Conservation (phyloP, 1,284 basidiomycete species). For the Naganishia liquefaciens region DNA sequence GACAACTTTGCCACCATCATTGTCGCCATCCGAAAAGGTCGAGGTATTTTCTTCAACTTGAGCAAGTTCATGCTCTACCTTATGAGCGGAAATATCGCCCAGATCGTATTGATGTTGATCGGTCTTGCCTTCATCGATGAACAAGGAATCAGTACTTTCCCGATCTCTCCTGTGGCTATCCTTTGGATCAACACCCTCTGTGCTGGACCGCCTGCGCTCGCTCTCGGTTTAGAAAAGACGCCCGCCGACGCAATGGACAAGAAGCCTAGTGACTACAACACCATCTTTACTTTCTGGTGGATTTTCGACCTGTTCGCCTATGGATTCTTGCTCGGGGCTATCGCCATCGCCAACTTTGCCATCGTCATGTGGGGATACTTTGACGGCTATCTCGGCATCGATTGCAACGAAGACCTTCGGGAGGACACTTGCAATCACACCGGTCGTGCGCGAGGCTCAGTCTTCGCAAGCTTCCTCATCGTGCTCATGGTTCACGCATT, state of each 20-base stretch:
- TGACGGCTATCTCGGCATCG: constrained; percentile 57
- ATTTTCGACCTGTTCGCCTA: constrained; percentile 65
- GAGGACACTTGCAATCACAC: constrained; percentile 48
- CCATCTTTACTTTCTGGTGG: constrained; percentile 60
- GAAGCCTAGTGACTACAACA: constrained; percentile 59
- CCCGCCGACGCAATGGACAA: constrained; percentile 63
- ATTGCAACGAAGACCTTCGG: constrained; percentile 57
- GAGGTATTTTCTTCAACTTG: constrained; percentile 58
- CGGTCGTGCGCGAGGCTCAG: constrained; percentile 61
- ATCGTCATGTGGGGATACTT: constrained; percentile 61
- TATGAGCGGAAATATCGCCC: constrained; percentile 63
- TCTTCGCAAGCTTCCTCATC: constrained; percentile 61
- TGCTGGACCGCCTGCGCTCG: constrained; percentile 62
- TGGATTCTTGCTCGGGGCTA: constrained; percentile 64
- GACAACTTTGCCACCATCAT: constrained; percentile 73
- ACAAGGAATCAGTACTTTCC: constrained; percentile 64
- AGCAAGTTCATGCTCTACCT: constrained; percentile 57
- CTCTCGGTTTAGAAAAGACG: constrained; percentile 63
- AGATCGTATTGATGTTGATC: constrained; percentile 63
- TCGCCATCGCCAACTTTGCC: constrained; percentile 60
- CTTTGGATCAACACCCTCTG: constrained; percentile 61
- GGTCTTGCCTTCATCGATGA: constrained; percentile 68
- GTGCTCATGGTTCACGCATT: constrained; percentile 54
- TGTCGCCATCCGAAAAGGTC: constrained; percentile 66
- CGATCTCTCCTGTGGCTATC: constrained; percentile 66